phyloP scores from a whole-genome alignment of 2,329 filamentous ascomycete genomes.

The Fusarium nurragi region DNA sequence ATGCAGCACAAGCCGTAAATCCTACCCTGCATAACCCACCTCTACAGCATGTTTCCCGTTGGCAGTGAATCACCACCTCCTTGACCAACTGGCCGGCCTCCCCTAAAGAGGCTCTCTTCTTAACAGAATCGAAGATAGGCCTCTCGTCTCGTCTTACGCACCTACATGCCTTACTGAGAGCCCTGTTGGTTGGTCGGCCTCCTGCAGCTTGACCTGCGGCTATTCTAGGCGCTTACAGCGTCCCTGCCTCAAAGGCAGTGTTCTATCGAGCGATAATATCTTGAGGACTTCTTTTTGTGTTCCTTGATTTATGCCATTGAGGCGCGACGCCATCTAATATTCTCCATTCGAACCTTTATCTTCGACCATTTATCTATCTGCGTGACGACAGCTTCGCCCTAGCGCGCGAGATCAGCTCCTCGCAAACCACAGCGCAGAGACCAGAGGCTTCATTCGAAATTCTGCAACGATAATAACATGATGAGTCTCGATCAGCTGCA shows the following conservation, averaged over 20 bases:
- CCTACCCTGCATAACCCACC: background rate
- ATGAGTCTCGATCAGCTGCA: slow-evolving; percentile 2
- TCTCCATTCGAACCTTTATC: background rate
- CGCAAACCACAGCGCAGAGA: background rate
- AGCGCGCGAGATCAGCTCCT: background rate
- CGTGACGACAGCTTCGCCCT: background rate
- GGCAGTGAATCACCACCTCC: slow-evolving; percentile 23
- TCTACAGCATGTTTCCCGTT: background rate
- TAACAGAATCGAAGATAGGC: background rate
- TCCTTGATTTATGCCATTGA: background rate
- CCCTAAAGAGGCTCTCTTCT: background rate
- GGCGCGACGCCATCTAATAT: background rate
- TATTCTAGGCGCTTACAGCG: background rate
- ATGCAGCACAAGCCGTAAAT: background rate
- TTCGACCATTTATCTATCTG: background rate
- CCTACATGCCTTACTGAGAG: background rate
- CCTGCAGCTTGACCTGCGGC: slow-evolving; percentile 6
- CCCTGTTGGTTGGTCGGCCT: slow-evolving; percentile 1
- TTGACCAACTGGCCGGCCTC: slow-evolving; percentile 1
- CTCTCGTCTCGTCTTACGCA: background rate
- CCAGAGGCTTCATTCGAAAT: background rate
- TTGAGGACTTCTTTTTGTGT: background rate
- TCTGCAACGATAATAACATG: background rate
- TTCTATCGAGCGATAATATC: background rate
- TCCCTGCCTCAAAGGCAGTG: background rate